Evolutionary conservation across 1,139 yeast genomes (phyloP).

Genomic region (Suhomyces coccinellae): DNA sequence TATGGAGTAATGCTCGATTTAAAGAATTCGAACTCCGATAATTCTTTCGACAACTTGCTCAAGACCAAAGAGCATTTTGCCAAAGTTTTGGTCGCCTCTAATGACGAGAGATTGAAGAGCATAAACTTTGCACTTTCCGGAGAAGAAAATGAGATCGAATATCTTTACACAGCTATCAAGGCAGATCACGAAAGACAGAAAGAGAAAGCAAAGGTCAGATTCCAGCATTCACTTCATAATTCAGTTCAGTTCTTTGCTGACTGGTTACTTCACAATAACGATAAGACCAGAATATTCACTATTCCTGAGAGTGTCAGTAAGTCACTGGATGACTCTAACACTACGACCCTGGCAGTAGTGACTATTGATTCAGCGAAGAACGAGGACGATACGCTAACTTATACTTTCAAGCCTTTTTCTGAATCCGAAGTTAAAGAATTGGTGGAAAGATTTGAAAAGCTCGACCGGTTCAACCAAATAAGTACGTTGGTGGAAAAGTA

Average conservation of each 20-base stretch:
- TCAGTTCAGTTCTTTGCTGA: constrained; percentile 18
- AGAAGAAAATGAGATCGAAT: constrained; percentile 24
- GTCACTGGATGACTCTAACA: constrained; percentile 7
- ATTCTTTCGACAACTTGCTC: constrained; percentile 20
- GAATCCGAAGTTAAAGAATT: not conserved
- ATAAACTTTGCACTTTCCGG: constrained; percentile 20
- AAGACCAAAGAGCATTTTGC: constrained; percentile 23
- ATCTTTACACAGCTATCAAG: constrained; percentile 29
- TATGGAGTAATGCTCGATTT: constrained; percentile 49
- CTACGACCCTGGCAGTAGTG: not conserved
- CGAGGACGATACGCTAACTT: constrained; percentile 4
- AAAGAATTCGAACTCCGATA: constrained; percentile 15
- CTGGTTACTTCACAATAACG: constrained; percentile 21
- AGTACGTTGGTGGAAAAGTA: constrained; percentile 5
- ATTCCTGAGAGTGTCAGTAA: not conserved
- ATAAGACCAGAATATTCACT: constrained; percentile 12
- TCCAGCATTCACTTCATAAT: constrained; percentile 14
- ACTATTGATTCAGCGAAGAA: not conserved
- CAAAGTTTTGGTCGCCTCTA: constrained; percentile 17
- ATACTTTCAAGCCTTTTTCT: not conserved
- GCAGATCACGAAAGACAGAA: constrained; percentile 23
- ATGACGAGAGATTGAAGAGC: constrained; percentile 31
- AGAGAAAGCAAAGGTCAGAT: constrained; percentile 14
- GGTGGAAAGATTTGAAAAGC: constrained; percentile 1
- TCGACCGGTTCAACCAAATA: constrained; percentile 9